Evolutionary conservation across 108 stramenopile genomes (phyloP), one percentile per base, ranked within the genome.

Genomic region (Asterionellopsis glacialis): DNA sequence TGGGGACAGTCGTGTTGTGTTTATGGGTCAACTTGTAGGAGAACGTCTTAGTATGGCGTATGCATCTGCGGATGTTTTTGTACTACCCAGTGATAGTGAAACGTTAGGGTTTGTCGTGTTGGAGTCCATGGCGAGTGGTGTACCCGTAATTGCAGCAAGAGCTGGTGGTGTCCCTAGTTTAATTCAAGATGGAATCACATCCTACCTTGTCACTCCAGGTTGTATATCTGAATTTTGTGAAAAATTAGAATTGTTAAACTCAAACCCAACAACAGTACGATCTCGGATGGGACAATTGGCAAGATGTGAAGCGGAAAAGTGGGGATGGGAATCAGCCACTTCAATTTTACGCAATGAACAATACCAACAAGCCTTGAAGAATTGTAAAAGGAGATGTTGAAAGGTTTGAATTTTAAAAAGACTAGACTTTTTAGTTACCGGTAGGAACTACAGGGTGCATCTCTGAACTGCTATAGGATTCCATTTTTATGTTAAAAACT

Each of bases 301-400:
- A 12, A 76, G 91, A 15, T 58, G 70, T 14, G 91, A 93, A 64
- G 88, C 91, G 1, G 91, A 93, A 52, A 57, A 59, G 44, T 93
- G 91, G 91, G 77, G 85, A 27, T 94, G 93, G 93, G 89, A 94
- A 73, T 85, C 93, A 4, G 89, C 93, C 3, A 94, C 89, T 3
- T 75, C 80, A 11, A 74, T 89, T 1, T 63, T 94, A 49, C 61
- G 93, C 49, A 90, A 94, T 72, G 75, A 85, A 18, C 89, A 90
- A 53, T 94, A 94, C 61, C 85, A 88, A 71, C 83, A 83, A 75
- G 87, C 87, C 0, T 55, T 93, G 64, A 70, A 81, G 44, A 93
- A 93, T 59, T 87, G 82, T 39, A 79, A 48, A 2, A 4, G 2
- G 21, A 2, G 47, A 33, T 33, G 7, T 2, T 33, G 5, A 33